phyloP scores from a whole-genome alignment of 805 yeast species.

The Nakazawaea anatomiae region DNA sequence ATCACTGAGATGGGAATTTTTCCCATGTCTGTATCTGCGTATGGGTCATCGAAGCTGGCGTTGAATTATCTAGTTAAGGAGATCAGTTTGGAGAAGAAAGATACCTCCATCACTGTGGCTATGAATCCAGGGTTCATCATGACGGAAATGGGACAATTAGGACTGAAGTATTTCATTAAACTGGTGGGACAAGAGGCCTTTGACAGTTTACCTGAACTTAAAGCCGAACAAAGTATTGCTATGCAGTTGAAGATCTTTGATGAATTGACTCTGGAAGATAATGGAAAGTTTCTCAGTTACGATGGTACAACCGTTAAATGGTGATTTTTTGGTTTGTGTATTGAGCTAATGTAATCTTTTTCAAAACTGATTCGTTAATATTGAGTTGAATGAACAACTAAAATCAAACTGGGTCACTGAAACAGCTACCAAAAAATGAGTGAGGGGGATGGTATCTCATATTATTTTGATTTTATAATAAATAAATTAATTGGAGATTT shows the following conservation, averaged over 20 bases:
- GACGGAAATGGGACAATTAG: slow-evolving; percentile 24
- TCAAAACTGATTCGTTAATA: too few species aligned
- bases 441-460: too few species aligned
- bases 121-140: slow-evolving; percentile 32
- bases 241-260: slow-evolving; percentile 10
- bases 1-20: slow-evolving; percentile 12
- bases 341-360: too few species aligned
- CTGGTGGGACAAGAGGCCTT: not conserved
- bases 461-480: too few species aligned
- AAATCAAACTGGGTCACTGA: too few species aligned
- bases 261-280: slow-evolving; percentile 4
- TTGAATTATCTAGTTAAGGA: slow-evolving; percentile 24
- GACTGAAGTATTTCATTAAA: not conserved
- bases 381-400: too few species aligned
- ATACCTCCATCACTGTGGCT: slow-evolving; percentile 18
- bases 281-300: slow-evolving; percentile 14
- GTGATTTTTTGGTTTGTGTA: not conserved
- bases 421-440: too few species aligned
- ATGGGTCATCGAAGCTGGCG: slow-evolving; percentile 33
- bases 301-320: slow-evolving; percentile 10
- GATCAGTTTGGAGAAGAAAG: slow-evolving; percentile 20
- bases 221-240: slow-evolving; percentile 13
- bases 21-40: slow-evolving; percentile 21
- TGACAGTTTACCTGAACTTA: slow-evolving; percentile 4
- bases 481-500: too few species aligned